Evolutionary conservation across 2,329 filamentous ascomycete genomes (phyloP).

Genomic region (Parascedosporium putredinis): DNA sequence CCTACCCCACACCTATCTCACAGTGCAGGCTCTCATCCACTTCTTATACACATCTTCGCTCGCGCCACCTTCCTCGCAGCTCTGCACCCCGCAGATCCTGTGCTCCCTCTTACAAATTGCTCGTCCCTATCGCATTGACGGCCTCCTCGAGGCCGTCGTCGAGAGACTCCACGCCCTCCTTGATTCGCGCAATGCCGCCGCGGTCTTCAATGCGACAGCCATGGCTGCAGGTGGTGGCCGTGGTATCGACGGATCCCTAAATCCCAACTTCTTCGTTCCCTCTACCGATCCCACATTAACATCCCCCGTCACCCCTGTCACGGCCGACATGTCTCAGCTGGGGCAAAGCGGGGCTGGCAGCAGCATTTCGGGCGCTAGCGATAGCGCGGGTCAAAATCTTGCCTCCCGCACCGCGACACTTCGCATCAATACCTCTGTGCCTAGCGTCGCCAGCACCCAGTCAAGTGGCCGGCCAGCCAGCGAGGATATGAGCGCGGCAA

Average conservation of each 20-base stretch:
- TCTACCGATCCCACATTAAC: constrained; percentile 18
- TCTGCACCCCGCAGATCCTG: constrained; percentile 90
- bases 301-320: not conserved
- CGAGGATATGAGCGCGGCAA: constrained; percentile 38
- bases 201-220: constrained; percentile 94
- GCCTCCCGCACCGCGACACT: constrained; percentile 27
- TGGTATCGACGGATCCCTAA: constrained; percentile 59
- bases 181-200: constrained; percentile 87
- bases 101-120: constrained; percentile 92
- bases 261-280: constrained; percentile 52
- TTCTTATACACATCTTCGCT: constrained; percentile 90
- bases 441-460: constrained; percentile 10
- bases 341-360: constrained; percentile 11
- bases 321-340: not conserved
- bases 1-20: constrained; percentile 83
- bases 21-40: constrained; percentile 80
- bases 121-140: constrained; percentile 85
- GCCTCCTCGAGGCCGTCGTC: constrained; percentile 82
- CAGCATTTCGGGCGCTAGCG: constrained; percentile 14
- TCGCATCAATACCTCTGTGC: constrained; percentile 37
- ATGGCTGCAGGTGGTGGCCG: constrained; percentile 94
- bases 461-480: constrained; percentile 25
- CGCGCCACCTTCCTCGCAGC: constrained; percentile 60
- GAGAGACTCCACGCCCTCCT: constrained; percentile 81
- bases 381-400: constrained; percentile 24